Conservation (phyloP, 352 stramenopile genomes). For the Globisporangium paddicum region DNA sequence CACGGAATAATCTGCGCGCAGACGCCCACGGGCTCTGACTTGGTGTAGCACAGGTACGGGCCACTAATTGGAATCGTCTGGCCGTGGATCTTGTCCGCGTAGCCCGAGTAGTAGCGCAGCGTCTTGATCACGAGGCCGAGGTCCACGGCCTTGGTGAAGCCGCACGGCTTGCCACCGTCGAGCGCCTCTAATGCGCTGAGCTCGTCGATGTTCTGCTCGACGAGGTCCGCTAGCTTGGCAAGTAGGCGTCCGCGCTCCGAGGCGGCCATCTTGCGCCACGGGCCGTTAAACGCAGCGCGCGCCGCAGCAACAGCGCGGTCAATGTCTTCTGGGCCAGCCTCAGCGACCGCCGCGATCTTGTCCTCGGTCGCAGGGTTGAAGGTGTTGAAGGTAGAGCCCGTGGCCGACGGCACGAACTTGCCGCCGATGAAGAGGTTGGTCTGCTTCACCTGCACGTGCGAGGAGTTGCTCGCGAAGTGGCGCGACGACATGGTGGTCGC, state of each 20-base stretch:
- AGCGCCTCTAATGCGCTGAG: constrained; percentile 85
- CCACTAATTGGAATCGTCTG: constrained; percentile 53
- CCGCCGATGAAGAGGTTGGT: constrained; percentile 81
- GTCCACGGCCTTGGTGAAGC: constrained; percentile 82
- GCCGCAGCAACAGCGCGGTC: constrained; percentile 68
- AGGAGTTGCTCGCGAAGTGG: constrained; percentile 30
- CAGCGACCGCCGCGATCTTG: constrained; percentile 64
- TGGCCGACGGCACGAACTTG: constrained; percentile 69
- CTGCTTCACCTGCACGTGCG: constrained; percentile 39
- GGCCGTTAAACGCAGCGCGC: constrained; percentile 60
- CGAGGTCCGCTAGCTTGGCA: constrained; percentile 36
- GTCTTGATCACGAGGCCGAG: constrained; percentile 70
- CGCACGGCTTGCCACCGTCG: constrained; percentile 92
- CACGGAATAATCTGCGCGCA: constrained; percentile 92
- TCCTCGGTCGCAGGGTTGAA: constrained; percentile 83
- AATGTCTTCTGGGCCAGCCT: constrained; percentile 59
- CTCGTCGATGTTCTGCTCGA: constrained; percentile 55
- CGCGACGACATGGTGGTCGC: constrained; percentile 20
- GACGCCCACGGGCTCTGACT: constrained; percentile 78
- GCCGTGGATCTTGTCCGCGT: constrained; percentile 81
- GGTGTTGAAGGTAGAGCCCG: constrained; percentile 70
- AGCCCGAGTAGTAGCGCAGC: constrained; percentile 92
- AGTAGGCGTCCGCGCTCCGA: constrained; percentile 35
- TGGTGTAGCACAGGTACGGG: constrained; percentile 55
- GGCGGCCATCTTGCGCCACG: constrained; percentile 53